Evolutionary conservation across 2,329 filamentous ascomycete genomes (phyloP), one percentile per base, ranked within the genome.

Genomic region (Beauveria australis): DNA sequence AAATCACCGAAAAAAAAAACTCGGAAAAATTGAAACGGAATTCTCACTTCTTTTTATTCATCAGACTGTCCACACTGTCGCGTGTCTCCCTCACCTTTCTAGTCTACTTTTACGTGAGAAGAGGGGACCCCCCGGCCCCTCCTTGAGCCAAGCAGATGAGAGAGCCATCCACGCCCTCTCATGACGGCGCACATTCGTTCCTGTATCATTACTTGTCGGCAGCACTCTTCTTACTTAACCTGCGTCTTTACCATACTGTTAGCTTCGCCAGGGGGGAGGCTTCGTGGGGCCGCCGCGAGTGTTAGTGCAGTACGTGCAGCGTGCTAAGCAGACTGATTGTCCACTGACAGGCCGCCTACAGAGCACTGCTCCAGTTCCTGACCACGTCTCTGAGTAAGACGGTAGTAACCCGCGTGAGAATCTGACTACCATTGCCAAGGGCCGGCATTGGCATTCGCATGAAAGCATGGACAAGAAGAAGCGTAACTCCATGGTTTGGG

Each of bases 321-420:
- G 16, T 37, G 14, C 22, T 41, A 54, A 40, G 24, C 16, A 26
- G 47, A 9, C 47, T n/a, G 30, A n/a, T 41, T 12, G 44, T 37
- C 54, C 54, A 57, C 54, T 48, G 44, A 57, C 16, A 43, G 10
- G 16, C 19, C 51, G 12, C 7, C 19, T 4, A 14, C 33, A 26
- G 53, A 9, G 43, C 43, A 10, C 43, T 37, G 28, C 41, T 47
- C 41, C 55, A 26, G 55, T 40, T 12, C 24, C 48, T 33, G 48
- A 6, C 26, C 14, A 37, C 10, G 33, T 28, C 28, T 59, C 48
- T 59, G 57, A 59, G 57, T 59, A 59, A 59, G 57, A 59, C 40
- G 48, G 57, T 59, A 53, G 57, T 59, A 59, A 59, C 57, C 57
- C 46, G 57, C 48, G 57, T 59, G 57, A 59, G 57, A 59, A 51